Evolutionary conservation across 176 grass and related monocot species (phyloP).

Genomic region (Tuctoria greenei): DNA sequence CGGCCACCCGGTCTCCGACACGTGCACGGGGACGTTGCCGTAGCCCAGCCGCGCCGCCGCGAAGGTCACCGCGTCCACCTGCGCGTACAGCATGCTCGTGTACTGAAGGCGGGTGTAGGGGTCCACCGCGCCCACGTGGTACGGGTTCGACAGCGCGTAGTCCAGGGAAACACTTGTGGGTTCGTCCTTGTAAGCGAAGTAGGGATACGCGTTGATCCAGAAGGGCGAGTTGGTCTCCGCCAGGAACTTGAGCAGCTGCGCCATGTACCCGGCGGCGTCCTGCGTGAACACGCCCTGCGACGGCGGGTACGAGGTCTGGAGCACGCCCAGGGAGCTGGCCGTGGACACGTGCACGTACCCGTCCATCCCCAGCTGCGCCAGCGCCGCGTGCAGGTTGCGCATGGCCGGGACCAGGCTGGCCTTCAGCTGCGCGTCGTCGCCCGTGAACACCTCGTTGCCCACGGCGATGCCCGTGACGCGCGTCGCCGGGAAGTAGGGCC

Average conservation of each 20-base stretch:
- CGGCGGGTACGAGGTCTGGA: constrained; percentile 83
- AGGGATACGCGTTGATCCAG: constrained; percentile 93
- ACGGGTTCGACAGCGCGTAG: constrained; percentile 72
- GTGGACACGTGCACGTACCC: constrained; percentile 73
- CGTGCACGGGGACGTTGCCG: constrained; percentile 54
- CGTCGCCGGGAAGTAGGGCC: constrained; percentile 77
- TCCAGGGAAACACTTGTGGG: constrained; percentile 52
- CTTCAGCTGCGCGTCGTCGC: constrained; percentile 66
- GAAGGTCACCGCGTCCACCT: constrained; percentile 84
- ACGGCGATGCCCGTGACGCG: constrained; percentile 82
- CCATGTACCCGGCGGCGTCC: constrained; percentile 50
- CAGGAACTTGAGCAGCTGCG: constrained; percentile 67
- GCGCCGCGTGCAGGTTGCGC: constrained; percentile 65
- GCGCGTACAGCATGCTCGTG: constrained; percentile 96
- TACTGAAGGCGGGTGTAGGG: constrained; percentile 78
- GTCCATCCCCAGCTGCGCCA: constrained; percentile 73
- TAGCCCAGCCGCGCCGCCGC: constrained; percentile 73
- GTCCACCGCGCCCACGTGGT: constrained; percentile 61
- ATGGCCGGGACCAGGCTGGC: constrained; percentile 82
- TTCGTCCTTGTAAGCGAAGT: constrained; percentile 88
- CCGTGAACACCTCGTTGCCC: constrained; percentile 83
- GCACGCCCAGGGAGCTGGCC: constrained; percentile 72
- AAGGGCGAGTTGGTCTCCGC: constrained; percentile 63
- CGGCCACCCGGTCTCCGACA: constrained; percentile 97
- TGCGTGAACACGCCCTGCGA: constrained; percentile 72